Base-by-base conservation (phyloP, 192 early-diverging fungal species). In the Gorgonomyces haynaldii region DNA sequence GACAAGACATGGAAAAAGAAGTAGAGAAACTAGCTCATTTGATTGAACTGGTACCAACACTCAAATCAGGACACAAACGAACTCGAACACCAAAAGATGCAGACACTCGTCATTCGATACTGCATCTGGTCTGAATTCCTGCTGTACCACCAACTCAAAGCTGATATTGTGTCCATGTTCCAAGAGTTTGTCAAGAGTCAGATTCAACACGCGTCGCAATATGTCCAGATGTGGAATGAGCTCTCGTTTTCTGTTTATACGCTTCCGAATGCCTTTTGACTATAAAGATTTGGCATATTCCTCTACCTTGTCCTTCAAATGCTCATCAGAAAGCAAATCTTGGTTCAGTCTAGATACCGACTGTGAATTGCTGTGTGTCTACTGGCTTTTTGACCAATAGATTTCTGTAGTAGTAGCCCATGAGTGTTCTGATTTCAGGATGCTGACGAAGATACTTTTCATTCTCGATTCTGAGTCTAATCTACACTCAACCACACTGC, bases 391-490 rank as follows among this genome's bases (percentile, higher is more conserved):
- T 20, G 17, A 55, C 39, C 7, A 72, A 30, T 2, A 63, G 58
- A 43, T 66, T 49, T 19, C 37, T 51, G 39, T 67, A 25, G 37
- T 62, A 61, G 52, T 65, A 69, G 40, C 60, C 43, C 26, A 66
- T 38, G 29, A 74, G 59, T 21, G 59, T 29, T 43, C 50, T 62
- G 40, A 74, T 66, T 56, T 74, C 71, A 0, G 71, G 71, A 41
- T 74, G 71, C 5, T 41, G 39, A 28, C 71, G 60, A 15, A 74
- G 55, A 50, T 74, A 74, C 12, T 39, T 47, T 36, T 69, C 71
- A 42, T 74, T 69, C 32, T 69, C 56, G n/a, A 73, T 59, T 8
- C 63, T 38, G 19, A 57, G 32, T 42, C 53, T 54, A 39, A 66
- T 66, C 65, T 56, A 12, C 12, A 20, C 35, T 34, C 15, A 17